A percentile compares a stretch with the other conserved stretches of the same genome.
Evolutionary conservation across 768 basidiomycete species (phyloP).

Genomic region (Leccinum incarnatum): DNA sequence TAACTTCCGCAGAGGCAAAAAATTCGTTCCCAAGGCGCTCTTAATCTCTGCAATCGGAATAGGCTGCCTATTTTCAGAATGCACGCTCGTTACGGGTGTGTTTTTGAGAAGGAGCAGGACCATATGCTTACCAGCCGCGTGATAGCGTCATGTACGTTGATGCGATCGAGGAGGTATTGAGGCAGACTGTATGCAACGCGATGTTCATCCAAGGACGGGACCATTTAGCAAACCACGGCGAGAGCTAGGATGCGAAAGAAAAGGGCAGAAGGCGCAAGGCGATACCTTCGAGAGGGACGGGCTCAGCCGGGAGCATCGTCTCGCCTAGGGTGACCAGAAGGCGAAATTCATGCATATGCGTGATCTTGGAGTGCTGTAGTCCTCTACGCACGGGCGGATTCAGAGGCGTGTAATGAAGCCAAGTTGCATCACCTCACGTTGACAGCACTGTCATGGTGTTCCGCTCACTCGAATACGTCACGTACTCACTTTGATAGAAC

Average conservation of each 20-base stretch:
- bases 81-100: neutral
- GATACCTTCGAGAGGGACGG: slow-evolving; percentile 13
- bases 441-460: neutral
- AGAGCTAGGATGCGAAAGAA: neutral
- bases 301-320: slow-evolving; percentile 3
- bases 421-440: neutral
- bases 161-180: slow-evolving; percentile 25
- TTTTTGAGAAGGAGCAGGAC: neutral
- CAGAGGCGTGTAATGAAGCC: slow-evolving; percentile 7
- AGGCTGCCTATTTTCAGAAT: slow-evolving; percentile 17
- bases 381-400: neutral
- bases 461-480: slow-evolving; percentile 17
- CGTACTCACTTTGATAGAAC: neutral
- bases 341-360: neutral
- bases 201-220: slow-evolving; percentile 6
- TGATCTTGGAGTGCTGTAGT: neutral
- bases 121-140: slow-evolving; percentile 21
- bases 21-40: slow-evolving; percentile 27
- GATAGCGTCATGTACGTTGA: slow-evolving; percentile 29
- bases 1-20: slow-evolving; percentile 24
- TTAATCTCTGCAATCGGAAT: slow-evolving; percentile 26
- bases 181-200: slow-evolving; percentile 15
- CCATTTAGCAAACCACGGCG: slow-evolving; percentile 4
- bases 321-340: neutral
- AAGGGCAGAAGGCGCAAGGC: neutral